phyloP scores from a whole-genome alignment of 2,329 filamentous ascomycete species.

The Fusarium albidum region DNA sequence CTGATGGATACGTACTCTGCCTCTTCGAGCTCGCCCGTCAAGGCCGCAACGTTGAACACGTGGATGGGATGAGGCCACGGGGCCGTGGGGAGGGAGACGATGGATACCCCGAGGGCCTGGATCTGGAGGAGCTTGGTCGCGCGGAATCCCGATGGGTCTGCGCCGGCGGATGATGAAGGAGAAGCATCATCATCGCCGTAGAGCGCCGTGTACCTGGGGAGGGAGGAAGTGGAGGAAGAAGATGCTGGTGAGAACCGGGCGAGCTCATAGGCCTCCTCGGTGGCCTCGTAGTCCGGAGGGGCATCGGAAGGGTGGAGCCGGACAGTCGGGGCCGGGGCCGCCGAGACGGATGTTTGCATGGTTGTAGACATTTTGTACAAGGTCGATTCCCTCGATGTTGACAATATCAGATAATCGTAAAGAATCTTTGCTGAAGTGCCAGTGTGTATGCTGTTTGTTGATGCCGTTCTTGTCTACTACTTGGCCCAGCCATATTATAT shows the following conservation, averaged over 20 bases:
- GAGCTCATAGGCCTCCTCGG: slow-evolving; percentile 38
- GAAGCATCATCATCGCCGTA: slow-evolving; percentile 7
- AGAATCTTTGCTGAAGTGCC: no score
- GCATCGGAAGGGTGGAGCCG: slow-evolving; percentile 27
- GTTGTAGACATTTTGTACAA: slow-evolving; percentile 20
- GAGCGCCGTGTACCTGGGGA: slow-evolving; percentile 38
- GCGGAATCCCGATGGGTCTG: slow-evolving; percentile 44
- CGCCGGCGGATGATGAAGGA: slow-evolving; percentile 14
- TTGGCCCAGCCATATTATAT: slow-evolving; percentile 13
- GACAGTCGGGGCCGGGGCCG: not conserved
- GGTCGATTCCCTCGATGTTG: not conserved
- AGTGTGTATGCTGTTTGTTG: not conserved
- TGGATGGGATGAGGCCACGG: slow-evolving; percentile 51
- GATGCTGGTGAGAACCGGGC: slow-evolving; percentile 35
- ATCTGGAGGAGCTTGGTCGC: slow-evolving; percentile 58
- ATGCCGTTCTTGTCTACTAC: not conserved
- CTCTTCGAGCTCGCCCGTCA: slow-evolving; percentile 49
- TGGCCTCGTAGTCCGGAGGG: slow-evolving; percentile 42
- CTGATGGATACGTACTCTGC: slow-evolving; percentile 62
- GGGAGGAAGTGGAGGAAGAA: slow-evolving; percentile 40
- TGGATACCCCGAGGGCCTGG: slow-evolving; percentile 53
- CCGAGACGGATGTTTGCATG: not conserved
- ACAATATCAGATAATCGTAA: no score
- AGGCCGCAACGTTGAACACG: slow-evolving; percentile 51
- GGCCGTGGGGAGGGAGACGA: slow-evolving; percentile 53